Conservation (phyloP, 805 yeast species). For the Candida tallmaniae region DNA sequence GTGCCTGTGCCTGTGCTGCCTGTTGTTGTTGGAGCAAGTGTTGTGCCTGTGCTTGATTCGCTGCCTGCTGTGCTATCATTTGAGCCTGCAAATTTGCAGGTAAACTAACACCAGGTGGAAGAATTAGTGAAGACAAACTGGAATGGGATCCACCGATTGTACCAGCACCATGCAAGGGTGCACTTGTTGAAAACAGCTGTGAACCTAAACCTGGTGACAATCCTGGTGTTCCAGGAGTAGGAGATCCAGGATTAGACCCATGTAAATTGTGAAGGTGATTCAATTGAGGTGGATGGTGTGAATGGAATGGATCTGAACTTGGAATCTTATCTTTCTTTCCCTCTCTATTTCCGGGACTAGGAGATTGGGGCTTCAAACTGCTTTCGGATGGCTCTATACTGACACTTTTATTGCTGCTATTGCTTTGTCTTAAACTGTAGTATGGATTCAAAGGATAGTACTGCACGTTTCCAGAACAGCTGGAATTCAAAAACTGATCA, state of each 20-base stretch:
- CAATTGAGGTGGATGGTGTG: not conserved
- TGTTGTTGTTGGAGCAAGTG: no score
- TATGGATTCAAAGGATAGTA: slow-evolving; percentile 9
- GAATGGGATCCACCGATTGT: not conserved
- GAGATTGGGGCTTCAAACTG: not conserved
- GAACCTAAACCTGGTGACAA: slow-evolving; percentile 1
- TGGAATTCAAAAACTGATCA: not conserved
- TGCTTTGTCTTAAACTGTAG: slow-evolving; percentile 5
- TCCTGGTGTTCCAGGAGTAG: not conserved
- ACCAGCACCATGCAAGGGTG: not conserved
- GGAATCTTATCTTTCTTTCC: no score
- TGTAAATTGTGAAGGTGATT: no score
- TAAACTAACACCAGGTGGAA: slow-evolving; percentile 1
- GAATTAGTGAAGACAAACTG: not conserved
- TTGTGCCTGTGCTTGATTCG: not conserved
- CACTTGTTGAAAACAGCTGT: not conserved
- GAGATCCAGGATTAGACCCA: no score
- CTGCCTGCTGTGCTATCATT: not conserved
- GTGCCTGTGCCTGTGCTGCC: no score
- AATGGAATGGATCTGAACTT: not conserved
- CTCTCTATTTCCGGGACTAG: no score
- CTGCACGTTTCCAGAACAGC: slow-evolving; percentile 3
- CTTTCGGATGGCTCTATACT: slow-evolving; percentile 4
- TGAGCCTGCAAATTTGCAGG: not conserved
- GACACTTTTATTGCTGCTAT: slow-evolving; percentile 2